A percentile compares a stretch with the other conserved stretches of the same genome.
These are phyloP conservation scores for Cutaneotrichosporon cyanovorans DNA, from an alignment of 1,284 basidiomycete species.

Conservation along the genomic window DNA sequence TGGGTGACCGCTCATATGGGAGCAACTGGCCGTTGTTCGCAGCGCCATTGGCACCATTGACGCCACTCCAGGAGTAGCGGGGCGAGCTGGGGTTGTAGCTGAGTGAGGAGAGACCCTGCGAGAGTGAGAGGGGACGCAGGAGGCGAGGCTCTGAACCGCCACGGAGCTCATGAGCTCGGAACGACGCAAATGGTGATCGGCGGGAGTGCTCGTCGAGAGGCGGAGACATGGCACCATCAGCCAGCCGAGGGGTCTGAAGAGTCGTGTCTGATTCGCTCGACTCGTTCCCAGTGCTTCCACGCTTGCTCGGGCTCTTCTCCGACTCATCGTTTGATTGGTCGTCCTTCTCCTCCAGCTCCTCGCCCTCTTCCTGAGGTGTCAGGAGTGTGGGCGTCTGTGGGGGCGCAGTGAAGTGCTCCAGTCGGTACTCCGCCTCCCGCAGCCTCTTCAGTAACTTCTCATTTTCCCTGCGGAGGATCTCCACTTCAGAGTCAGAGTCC, in stretches of 20 bases:
- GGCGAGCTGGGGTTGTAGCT: slow-evolving; percentile 52
- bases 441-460: slow-evolving; percentile 9
- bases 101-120: slow-evolving; percentile 88
- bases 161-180: slow-evolving; percentile 26
- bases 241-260: slow-evolving; percentile 14
- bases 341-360: slow-evolving; percentile 17
- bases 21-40: slow-evolving; percentile 14
- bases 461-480: slow-evolving; percentile 50
- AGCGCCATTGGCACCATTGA: background rate
- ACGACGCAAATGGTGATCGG: slow-evolving; percentile 62
- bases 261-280: slow-evolving; percentile 20
- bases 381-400: slow-evolving; percentile 10
- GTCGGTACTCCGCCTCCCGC: slow-evolving; percentile 12
- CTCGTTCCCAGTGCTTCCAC: slow-evolving; percentile 15
- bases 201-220: slow-evolving; percentile 58
- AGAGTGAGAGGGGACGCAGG: slow-evolving; percentile 62
- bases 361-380: slow-evolving; percentile 12
- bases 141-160: slow-evolving; percentile 10
- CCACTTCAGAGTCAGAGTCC: slow-evolving; percentile 58
- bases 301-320: slow-evolving; percentile 8
- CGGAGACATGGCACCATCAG: slow-evolving; percentile 14
- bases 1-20: slow-evolving; percentile 17
- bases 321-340: background rate
- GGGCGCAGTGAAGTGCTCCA: slow-evolving; percentile 4
- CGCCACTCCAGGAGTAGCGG: slow-evolving; percentile 30